Conservation (phyloP, 441 rosid genomes). For the Erodium texanum region DNA sequence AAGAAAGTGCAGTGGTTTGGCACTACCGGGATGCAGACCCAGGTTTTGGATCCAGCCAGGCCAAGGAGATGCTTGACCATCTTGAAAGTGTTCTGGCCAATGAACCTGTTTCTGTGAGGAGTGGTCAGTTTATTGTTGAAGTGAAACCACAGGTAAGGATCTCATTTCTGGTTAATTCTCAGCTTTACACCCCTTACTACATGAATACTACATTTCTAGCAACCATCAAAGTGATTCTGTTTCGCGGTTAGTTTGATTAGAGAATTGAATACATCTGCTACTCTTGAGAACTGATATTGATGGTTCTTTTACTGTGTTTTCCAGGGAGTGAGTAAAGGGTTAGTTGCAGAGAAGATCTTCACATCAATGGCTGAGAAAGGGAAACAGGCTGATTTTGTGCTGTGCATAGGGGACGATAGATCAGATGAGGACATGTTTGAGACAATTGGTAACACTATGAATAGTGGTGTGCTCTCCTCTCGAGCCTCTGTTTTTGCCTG, state of each 20-base stretch:
- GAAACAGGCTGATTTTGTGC: not conserved
- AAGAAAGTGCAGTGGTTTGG: not conserved
- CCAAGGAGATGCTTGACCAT: slow-evolving; percentile 50
- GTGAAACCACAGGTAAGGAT: not conserved
- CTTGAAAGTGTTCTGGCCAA: slow-evolving; percentile 44
- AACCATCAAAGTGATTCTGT: not conserved
- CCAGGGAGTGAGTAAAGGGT: not conserved
- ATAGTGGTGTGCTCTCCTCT: not conserved
- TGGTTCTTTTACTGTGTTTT: not conserved
- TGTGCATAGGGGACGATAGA: not conserved
- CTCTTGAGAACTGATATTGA: too few species aligned
- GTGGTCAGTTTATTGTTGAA: not conserved
- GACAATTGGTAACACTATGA: not conserved
- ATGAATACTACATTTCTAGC: too few species aligned
- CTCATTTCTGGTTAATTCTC: not conserved
- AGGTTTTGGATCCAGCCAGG: slow-evolving; percentile 38
- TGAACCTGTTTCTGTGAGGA: slow-evolving; percentile 47
- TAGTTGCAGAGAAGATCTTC: not conserved
- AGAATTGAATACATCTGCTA: not conserved
- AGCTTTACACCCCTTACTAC: not conserved
- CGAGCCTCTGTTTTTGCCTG: not conserved
- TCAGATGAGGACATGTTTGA: not conserved
- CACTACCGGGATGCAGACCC: not conserved
- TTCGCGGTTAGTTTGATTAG: not conserved
- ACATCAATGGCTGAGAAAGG: not conserved